A percentile compares a stretch with the other conserved stretches of the same genome.
Evolutionary conservation across 768 basidiomycete genomes (phyloP).

Genomic region (Pulveroboletus frians): DNA sequence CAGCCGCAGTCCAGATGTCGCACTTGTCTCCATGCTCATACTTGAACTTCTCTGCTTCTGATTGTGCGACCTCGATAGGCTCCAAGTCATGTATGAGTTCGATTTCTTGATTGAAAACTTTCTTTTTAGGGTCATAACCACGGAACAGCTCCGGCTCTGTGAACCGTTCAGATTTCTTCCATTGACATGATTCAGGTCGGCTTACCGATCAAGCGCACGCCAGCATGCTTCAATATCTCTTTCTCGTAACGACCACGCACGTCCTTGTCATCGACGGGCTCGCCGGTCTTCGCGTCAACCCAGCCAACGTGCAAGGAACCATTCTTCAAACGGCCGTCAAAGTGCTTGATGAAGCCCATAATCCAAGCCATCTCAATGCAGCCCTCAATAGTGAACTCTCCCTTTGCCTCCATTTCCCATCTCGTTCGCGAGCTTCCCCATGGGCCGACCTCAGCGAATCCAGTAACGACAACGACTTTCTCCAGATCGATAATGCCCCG

Average conservation of each 20-base stretch:
- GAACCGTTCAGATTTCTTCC: slow-evolving; percentile 10
- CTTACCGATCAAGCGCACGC: slow-evolving; percentile 91
- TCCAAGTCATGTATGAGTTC: slow-evolving; percentile 96
- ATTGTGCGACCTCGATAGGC: slow-evolving; percentile 86
- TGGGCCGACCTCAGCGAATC: slow-evolving; percentile 95
- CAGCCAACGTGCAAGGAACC: slow-evolving; percentile 94
- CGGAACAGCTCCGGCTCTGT: slow-evolving; percentile 96
- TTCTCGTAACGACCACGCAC: slow-evolving; percentile 91
- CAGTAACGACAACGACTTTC: slow-evolving; percentile 92
- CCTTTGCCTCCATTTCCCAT: slow-evolving; percentile 99
- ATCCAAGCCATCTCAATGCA: slow-evolving; percentile 99
- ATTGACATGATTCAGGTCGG: neutral
- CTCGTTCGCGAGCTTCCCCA: slow-evolving; percentile 98
- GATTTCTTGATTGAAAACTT: slow-evolving; percentile 95
- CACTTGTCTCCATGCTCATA: slow-evolving; percentile 94
- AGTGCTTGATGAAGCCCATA: slow-evolving; percentile 98
- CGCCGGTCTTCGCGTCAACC: slow-evolving; percentile 90
- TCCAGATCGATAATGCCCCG: slow-evolving; percentile 91
- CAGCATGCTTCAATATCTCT: slow-evolving; percentile 85
- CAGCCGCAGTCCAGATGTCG: slow-evolving; percentile 88
- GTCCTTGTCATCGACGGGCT: slow-evolving; percentile 98
- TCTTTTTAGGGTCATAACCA: slow-evolving; percentile 96
- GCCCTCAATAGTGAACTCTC: slow-evolving; percentile 96
- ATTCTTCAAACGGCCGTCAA: slow-evolving; percentile 92
- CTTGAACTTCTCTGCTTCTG: slow-evolving; percentile 93